A percentile compares a stretch with the other conserved stretches of the same genome.
Conservation (phyloP, 495 filamentous ascomycete genomes). For the Rhypophila decipiens region DNA sequence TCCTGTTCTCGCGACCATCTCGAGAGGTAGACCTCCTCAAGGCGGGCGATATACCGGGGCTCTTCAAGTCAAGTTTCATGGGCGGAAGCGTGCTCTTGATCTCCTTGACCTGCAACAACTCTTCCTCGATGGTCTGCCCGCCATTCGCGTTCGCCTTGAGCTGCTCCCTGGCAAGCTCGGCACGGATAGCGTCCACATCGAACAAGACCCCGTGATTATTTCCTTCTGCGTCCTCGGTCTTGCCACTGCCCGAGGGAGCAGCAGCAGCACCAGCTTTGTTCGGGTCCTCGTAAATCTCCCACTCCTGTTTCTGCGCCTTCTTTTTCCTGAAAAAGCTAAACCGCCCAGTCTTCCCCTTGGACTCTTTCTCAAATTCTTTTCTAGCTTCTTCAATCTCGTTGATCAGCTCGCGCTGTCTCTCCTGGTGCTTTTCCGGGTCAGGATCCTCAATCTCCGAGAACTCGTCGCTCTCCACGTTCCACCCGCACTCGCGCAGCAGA, state of each 20-base stretch:
- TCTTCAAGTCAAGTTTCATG: slow-evolving; percentile 72
- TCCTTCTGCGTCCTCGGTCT: slow-evolving; percentile 37
- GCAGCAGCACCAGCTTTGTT: slow-evolving; percentile 18
- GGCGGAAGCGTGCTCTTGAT: slow-evolving; percentile 82
- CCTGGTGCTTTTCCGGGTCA: slow-evolving; percentile 85
- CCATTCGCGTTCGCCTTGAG: slow-evolving; percentile 11
- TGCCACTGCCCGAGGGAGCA: slow-evolving; percentile 17
- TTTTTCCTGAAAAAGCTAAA: slow-evolving; percentile 81
- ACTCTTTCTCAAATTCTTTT: slow-evolving; percentile 68
- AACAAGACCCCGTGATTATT: slow-evolving; percentile 67
- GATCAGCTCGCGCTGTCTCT: slow-evolving; percentile 87
- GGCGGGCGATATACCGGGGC: slow-evolving; percentile 23
- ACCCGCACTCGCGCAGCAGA: slow-evolving; percentile 73
- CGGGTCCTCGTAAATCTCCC: slow-evolving; percentile 83
- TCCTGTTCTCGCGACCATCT: slow-evolving; percentile 44
- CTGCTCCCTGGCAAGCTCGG: slow-evolving; percentile 70
- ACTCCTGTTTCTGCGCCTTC: slow-evolving; percentile 74
- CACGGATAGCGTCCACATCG: slow-evolving; percentile 89
- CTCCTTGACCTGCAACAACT: slow-evolving; percentile 65
- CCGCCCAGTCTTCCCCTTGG: slow-evolving; percentile 32
- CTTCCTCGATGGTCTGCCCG: slow-evolving; percentile 19
- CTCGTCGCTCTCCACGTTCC: slow-evolving; percentile 84
- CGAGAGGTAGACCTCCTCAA: slow-evolving; percentile 26
- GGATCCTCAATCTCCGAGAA: slow-evolving; percentile 97
- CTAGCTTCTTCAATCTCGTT: slow-evolving; percentile 94